These are phyloP conservation scores for Scheffersomyces quercinus DNA, from an alignment of 1,139 yeast genomes.

Conservation along the genomic window DNA sequence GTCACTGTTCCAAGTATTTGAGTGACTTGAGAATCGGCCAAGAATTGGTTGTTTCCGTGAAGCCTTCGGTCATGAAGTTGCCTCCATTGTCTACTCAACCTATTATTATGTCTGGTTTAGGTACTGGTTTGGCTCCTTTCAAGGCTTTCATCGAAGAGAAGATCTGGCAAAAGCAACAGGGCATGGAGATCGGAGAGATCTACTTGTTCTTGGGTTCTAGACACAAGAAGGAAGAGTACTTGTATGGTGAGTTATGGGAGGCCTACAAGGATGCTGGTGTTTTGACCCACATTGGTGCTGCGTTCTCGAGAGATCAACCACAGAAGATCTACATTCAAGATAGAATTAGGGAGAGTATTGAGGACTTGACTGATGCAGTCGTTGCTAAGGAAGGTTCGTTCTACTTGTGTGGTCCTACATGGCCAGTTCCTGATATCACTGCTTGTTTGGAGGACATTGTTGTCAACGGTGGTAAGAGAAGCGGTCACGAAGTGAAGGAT, in stretches of 20 bases:
- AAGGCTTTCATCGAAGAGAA: conserved; percentile 96
- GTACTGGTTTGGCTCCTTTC: conserved; percentile 98
- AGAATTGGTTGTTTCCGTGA: conserved; percentile 90
- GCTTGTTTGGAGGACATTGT: conserved; percentile 86
- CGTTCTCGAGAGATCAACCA: conserved; percentile 97
- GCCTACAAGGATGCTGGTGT: conserved; percentile 91
- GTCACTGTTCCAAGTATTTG: conserved; percentile 91
- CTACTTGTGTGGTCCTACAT: conserved; percentile 97
- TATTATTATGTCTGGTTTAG: conserved; percentile 94
- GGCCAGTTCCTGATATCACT: conserved; percentile 99
- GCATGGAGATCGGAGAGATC: conserved; percentile 85
- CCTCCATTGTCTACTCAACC: conserved; percentile 89
- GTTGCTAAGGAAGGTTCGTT: conserved; percentile 80
- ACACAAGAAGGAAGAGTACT: conserved; percentile 92
- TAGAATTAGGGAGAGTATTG: conserved; percentile 77
- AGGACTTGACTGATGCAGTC: conserved; percentile 75
- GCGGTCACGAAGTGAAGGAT: conserved; percentile 66
- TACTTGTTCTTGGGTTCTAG: conserved; percentile 92
- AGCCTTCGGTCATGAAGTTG: conserved; percentile 95
- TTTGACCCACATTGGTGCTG: conserved; percentile 95
- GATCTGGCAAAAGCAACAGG: conserved; percentile 89
- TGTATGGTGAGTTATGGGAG: conserved; percentile 97
- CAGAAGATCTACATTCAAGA: conserved; percentile 95
- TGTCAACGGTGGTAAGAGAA: conserved; percentile 64
- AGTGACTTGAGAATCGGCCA: conserved; percentile 78